Evolutionary conservation across 805 yeast species (phyloP).

Genomic region (Yamadazyma paraphyllophila): DNA sequence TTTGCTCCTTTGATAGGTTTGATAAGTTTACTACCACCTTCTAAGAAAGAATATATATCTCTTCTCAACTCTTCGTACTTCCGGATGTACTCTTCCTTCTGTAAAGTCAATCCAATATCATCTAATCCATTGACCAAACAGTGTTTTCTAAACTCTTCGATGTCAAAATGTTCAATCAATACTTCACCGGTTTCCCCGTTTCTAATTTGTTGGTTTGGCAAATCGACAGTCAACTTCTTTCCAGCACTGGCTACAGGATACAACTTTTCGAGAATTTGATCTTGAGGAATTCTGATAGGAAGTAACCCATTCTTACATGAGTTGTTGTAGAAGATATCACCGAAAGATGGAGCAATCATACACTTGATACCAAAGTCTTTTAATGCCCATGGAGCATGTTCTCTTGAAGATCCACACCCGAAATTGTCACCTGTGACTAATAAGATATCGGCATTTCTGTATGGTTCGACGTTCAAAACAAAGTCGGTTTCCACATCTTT

Average conservation of each 20-base stretch:
- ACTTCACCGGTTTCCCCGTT: constrained; percentile 60
- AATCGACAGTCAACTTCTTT: constrained; percentile 69
- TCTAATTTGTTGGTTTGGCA: constrained; percentile 81
- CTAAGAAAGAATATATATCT: constrained; percentile 84
- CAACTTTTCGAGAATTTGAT: constrained; percentile 65
- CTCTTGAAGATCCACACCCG: constrained; percentile 99
- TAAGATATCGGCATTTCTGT: constrained; percentile 73
- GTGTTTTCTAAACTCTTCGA: constrained; percentile 91
- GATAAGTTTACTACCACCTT: constrained; percentile 74
- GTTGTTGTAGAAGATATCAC: constrained; percentile 97
- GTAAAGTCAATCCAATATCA: constrained; percentile 93
- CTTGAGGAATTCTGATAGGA: constrained; percentile 88
- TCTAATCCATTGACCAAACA: constrained; percentile 93
- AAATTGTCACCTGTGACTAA: constrained; percentile 95
- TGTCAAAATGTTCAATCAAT: constrained; percentile 77
- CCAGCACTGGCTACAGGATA: constrained; percentile 81
- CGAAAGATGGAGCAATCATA: constrained; percentile 96
- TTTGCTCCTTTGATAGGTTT: constrained; percentile 68
- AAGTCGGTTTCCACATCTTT: constrained; percentile 85
- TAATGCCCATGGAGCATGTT: constrained; percentile 99
- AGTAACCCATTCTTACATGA: constrained; percentile 93
- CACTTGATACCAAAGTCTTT: constrained; percentile 96
- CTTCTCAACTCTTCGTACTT: constrained; percentile 77
- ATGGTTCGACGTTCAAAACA: constrained; percentile 82
- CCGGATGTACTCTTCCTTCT: constrained; percentile 74